These are phyloP conservation scores for Pseudoscleropodium purum DNA, from an alignment of 225 moss, liverwort and hornwort species.

Conservation along the genomic window DNA sequence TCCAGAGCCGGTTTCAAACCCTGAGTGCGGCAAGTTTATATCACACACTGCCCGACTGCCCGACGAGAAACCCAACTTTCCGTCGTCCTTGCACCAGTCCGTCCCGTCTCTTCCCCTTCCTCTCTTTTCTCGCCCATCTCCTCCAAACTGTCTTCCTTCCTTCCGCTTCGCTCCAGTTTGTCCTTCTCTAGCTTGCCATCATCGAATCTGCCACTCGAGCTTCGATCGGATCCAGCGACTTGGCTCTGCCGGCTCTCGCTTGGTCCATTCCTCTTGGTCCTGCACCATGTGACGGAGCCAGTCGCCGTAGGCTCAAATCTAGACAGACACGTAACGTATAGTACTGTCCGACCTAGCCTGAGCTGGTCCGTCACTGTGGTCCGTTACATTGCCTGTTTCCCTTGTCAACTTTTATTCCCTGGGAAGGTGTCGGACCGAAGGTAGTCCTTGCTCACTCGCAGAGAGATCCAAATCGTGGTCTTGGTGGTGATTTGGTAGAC, in stretches of 20 bases:
- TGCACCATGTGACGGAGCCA: neutral
- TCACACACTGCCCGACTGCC: neutral
- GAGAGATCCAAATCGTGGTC: neutral
- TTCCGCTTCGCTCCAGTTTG: neutral
- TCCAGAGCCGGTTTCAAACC: too few relatives aligned
- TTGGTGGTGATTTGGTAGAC: neutral
- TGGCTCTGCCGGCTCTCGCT: neutral
- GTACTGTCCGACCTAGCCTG: neutral
- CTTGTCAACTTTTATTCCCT: neutral
- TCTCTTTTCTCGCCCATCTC: neutral
- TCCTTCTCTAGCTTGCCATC: neutral
- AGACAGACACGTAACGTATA: neutral
- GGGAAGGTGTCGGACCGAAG: neutral
- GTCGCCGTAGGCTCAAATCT: neutral
- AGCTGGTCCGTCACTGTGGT: neutral
- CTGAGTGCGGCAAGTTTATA: neutral
- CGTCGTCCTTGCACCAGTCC: neutral
- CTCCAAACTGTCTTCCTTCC: neutral
- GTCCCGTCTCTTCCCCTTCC: neutral
- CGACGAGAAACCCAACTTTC: neutral
- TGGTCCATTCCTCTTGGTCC: neutral
- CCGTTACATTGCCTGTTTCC: neutral
- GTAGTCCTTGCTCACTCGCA: neutral
- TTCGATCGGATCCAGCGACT: neutral
- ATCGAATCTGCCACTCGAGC: neutral